Evolutionary conservation across 345 rosid species (phyloP).

Genomic region (Clarkia xantiana): DNA sequence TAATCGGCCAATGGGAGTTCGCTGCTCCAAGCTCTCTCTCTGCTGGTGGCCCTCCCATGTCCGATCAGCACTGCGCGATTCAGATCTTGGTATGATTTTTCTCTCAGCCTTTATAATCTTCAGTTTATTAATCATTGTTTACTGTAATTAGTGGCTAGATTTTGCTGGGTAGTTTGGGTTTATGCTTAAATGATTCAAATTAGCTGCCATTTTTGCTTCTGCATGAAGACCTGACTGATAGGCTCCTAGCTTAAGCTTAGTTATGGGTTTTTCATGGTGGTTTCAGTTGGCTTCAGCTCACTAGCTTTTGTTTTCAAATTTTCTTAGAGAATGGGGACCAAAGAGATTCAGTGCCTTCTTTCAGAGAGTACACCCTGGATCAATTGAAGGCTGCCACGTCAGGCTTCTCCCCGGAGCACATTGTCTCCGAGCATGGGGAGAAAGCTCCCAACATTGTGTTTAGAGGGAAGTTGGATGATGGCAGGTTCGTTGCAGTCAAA

Average conservation of each 20-base stretch:
- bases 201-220: no score
- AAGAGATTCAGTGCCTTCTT: slow-evolving; percentile 16
- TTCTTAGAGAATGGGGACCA: slow-evolving; percentile 19
- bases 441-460: slow-evolving; percentile 32
- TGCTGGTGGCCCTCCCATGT: slow-evolving; percentile 78
- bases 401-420: slow-evolving; percentile 25
- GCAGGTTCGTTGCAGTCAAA: slow-evolving; percentile 27
- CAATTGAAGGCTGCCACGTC: slow-evolving; percentile 25
- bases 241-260: no score
- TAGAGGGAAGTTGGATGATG: slow-evolving; percentile 27
- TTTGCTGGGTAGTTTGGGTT: no score
- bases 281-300: neutral
- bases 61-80: slow-evolving; percentile 42
- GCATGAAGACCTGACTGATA: no score
- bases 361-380: slow-evolving; percentile 26
- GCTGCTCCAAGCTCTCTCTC: slow-evolving; percentile 78
- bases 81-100: slow-evolving; percentile 52
- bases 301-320: neutral
- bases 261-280: neutral
- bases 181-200: no score
- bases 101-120: neutral
- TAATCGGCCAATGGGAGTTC: slow-evolving; percentile 51
- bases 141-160: neutral
- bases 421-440: slow-evolving; percentile 29
- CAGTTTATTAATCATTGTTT: neutral